phyloP scores from a whole-genome alignment of 257 asterid genomes.

The Primulina huaijiensis region DNA sequence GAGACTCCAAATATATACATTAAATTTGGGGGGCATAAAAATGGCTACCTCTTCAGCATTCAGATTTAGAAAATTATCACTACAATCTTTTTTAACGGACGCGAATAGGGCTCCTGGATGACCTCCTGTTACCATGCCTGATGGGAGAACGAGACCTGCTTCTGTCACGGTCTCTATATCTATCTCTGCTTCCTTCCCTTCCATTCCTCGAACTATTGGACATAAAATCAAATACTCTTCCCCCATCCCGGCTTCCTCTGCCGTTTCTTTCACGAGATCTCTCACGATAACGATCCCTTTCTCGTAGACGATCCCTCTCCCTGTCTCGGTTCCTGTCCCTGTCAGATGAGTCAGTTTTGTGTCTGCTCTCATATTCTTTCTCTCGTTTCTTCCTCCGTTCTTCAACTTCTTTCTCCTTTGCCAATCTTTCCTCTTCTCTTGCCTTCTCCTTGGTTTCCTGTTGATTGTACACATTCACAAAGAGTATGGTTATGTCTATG shows the following conservation, averaged over 20 bases:
- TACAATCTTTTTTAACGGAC: constrained; percentile 48
- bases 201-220: constrained; percentile 56
- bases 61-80: constrained; percentile 52
- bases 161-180: constrained; percentile 60
- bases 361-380: constrained; percentile 60
- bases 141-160: constrained; percentile 86
- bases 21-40: constrained; percentile 43
- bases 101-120: constrained; percentile 69
- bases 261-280: constrained; percentile 61
- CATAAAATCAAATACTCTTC: constrained; percentile 61
- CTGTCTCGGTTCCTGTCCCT: constrained; percentile 65
- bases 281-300: constrained; percentile 53
- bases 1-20: constrained; percentile 60
- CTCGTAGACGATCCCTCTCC: constrained; percentile 50
- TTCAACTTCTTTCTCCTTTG: constrained; percentile 84
- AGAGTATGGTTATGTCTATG: not conserved
- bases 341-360: constrained; percentile 63
- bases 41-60: constrained; percentile 81
- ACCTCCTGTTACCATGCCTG: constrained; percentile 57
- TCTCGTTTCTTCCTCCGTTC: constrained; percentile 75
- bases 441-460: constrained; percentile 86
- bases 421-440: constrained; percentile 76
- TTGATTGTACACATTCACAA: constrained; percentile 20
- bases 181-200: constrained; percentile 78
- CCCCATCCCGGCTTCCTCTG: constrained; percentile 59